phyloP scores from a whole-genome alignment of 371 early-diverging fungal species.

The Catenaria anguillulae region DNA sequence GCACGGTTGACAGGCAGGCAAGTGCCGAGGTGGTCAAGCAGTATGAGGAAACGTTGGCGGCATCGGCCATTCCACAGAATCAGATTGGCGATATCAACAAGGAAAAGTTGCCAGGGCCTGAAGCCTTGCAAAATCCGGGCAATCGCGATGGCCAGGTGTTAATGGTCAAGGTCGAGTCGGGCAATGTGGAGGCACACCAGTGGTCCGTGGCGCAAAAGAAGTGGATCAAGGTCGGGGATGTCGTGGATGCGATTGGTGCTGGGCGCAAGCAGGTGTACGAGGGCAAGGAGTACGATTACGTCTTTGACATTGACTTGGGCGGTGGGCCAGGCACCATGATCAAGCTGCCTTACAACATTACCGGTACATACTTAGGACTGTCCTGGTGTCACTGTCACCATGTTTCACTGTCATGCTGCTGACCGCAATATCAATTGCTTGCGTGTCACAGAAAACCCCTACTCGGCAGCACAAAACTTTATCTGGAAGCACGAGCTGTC shows the following conservation, averaged over 20 bases:
- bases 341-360: constrained; percentile 84
- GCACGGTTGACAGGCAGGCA: constrained; percentile 44
- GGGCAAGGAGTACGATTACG: constrained; percentile 90
- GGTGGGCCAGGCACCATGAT: constrained; percentile 43
- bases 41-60: constrained; percentile 1
- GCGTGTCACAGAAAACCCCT: constrained; percentile 71
- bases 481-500: constrained; percentile 60
- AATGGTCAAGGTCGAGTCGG: constrained; percentile 49
- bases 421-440: too few relatives aligned
- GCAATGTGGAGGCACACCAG: constrained; percentile 19
- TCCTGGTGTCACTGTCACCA: neutral
- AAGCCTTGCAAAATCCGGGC: constrained; percentile 56
- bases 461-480: constrained; percentile 79
- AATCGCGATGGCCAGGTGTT: constrained; percentile 70
- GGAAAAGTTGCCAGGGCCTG: constrained; percentile 59
- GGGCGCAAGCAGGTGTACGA: constrained; percentile 56
- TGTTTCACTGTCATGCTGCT: neutral
- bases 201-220: constrained; percentile 47
- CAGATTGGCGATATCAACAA: constrained; percentile 77
- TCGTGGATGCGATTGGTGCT: constrained; percentile 75
- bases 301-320: constrained; percentile 90
- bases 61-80: constrained; percentile 19
- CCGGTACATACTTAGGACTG: constrained; percentile 23
- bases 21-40: constrained; percentile 34
- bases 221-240: constrained; percentile 89